Evolutionary conservation across 2,329 filamentous ascomycete species (phyloP), one percentile per base, ranked within the genome.

Genomic region (Endoconidiophora laricicola): DNA sequence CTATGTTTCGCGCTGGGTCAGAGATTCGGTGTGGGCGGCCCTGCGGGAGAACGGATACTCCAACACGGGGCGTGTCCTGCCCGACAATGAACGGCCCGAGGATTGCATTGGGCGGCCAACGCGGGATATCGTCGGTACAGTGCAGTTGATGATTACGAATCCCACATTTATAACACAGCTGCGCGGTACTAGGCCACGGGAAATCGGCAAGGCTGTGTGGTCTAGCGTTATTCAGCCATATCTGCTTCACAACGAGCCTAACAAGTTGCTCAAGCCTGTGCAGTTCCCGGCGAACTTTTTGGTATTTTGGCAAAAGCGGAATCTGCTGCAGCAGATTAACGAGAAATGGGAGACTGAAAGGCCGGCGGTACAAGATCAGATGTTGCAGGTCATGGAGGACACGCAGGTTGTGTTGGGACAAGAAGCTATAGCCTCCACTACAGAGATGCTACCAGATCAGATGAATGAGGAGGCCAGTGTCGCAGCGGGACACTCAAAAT

Each of bases 1-100:
- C 41, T 53, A 39, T 33, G 50, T 52, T 12, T 38, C 36, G 52
- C 47, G 54, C 12, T 53, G 50, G 54, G 20, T 55, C 20, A 42
- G 54, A 16, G n/a, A 49, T 18, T 42, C 40, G 4, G 43, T 55
- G 9, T 52, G 49, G 47, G 46, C 37, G 1, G 54, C 54, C 2
- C 33, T 55, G 37, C 22, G 38, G n/a, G 52, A 54, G 43, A 37
- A 23, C 12, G 54, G 54, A 10, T 54, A 48, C 26, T 26, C 48
- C 2, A 43, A 46, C 33, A 49, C 44, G 9, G 54, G 54, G 9
- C 48, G 44, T 20, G 48, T 53, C 22, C 40, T 50, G 9, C 45
- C 51, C 3, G 38, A n/a, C 9, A 24, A 20, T 5, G 54, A 45
- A 24, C 24, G 40, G 29, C 29, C 22, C 14, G 10, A 39, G 14